These are phyloP conservation scores for Choiromyces venosus DNA, from an alignment of 495 filamentous ascomycete species.

Conservation along the genomic window DNA sequence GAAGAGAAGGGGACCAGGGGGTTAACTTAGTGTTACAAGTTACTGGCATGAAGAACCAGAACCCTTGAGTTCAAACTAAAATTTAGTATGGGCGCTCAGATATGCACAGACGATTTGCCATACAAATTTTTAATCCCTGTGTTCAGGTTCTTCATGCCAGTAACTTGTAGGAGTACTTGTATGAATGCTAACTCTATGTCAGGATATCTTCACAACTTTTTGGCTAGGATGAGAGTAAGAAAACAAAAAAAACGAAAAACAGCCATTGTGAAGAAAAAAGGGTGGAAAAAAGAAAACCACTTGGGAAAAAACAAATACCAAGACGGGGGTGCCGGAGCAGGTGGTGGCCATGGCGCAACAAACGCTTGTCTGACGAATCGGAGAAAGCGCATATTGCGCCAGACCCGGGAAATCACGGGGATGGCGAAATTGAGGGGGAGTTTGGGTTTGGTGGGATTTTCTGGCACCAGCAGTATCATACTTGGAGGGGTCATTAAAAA, in stretches of 20 bases:
- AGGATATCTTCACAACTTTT: neutral
- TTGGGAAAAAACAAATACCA: neutral
- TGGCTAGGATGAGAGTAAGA: neutral
- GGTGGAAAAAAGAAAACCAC: neutral
- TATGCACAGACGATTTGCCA: no score
- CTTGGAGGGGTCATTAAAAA: no score
- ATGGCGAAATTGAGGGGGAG: conserved; percentile 15
- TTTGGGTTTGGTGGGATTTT: neutral
- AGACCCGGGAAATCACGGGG: conserved; percentile 12
- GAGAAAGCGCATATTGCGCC: neutral
- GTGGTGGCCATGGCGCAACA: conserved; percentile 2
- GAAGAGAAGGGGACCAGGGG: no score
- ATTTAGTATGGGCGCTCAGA: no score
- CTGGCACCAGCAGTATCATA: no score
- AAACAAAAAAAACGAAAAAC: neutral
- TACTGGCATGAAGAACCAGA: no score
- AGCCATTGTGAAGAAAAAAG: neutral
- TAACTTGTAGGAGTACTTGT: neutral
- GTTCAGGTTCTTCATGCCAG: no score
- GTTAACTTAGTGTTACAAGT: no score
- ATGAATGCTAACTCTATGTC: neutral
- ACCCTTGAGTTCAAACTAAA: no score
- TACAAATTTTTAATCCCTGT: no score
- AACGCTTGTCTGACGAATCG: neutral
- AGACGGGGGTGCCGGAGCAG: neutral